These are phyloP conservation scores for Mycena sanguinolenta DNA, from an alignment of 768 basidiomycete species.

Conservation along the genomic window DNA sequence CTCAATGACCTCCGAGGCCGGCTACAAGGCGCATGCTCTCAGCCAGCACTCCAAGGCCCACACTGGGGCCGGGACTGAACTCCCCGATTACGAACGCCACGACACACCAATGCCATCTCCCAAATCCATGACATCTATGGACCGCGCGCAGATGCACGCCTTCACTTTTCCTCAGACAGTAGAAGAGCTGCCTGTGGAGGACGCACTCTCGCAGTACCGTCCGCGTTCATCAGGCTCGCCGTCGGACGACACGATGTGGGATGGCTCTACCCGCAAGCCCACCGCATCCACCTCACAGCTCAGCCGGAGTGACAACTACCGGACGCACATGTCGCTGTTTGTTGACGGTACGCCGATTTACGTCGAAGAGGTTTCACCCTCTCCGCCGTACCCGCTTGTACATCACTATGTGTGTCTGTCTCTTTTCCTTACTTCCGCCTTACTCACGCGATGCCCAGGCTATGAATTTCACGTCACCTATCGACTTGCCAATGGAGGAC, in stretches of 20 bases:
- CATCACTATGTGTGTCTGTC: constrained; percentile 57
- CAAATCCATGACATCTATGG: constrained; percentile 28
- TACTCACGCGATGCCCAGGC: constrained; percentile 45
- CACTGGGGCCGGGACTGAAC: constrained; percentile 42
- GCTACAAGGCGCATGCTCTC: constrained; percentile 63
- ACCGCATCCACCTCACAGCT: constrained; percentile 36
- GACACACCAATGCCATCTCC: constrained; percentile 38
- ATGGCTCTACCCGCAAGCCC: constrained; percentile 34
- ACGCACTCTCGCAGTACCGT: constrained; percentile 15
- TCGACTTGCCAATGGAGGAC: constrained; percentile 45
- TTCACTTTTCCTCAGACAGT: constrained; percentile 3
- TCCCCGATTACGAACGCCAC: constrained; percentile 45
- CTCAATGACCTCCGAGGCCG: constrained; percentile 73
- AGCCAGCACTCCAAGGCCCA: constrained; percentile 43
- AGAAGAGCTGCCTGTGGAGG: constrained; percentile 31
- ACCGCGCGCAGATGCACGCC: constrained; percentile 13
- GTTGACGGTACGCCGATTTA: constrained; percentile 32
- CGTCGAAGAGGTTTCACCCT: constrained; percentile 24
- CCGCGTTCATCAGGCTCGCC: constrained; percentile 43
- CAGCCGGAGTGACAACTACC: constrained; percentile 25
- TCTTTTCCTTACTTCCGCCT: constrained; percentile 13
- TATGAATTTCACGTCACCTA: constrained; percentile 59
- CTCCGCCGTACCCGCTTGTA: constrained; percentile 44
- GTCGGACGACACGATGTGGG: constrained; percentile 50
- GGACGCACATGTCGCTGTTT: constrained; percentile 10